These are phyloP conservation scores for Exophiala bonariae DNA, from an alignment of 2,329 filamentous ascomycete genomes.

Conservation along the genomic window DNA sequence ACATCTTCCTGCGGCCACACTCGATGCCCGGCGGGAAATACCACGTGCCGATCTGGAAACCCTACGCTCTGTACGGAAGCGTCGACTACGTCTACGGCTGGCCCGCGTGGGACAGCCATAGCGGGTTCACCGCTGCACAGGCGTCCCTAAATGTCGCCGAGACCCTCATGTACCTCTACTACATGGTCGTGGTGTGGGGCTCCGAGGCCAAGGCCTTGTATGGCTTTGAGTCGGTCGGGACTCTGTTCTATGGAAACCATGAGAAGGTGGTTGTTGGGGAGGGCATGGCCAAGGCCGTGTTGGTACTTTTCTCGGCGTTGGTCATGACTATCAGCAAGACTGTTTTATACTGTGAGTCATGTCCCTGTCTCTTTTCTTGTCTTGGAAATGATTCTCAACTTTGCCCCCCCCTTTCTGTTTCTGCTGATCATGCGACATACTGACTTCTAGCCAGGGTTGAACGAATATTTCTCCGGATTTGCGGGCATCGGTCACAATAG, in stretches of 20 bases:
- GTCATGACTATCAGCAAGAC: constrained; percentile 70
- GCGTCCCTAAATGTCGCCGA: constrained; percentile 68
- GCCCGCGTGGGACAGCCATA: constrained; percentile 65
- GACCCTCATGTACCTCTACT: constrained; percentile 64
- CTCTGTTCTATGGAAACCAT: constrained; percentile 22
- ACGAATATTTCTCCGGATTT: constrained; percentile 62
- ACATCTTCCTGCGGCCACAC: constrained; percentile 76
- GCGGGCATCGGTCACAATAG: constrained; percentile 64
- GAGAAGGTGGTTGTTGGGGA: constrained; percentile 38
- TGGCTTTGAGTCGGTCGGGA: constrained; percentile 38
- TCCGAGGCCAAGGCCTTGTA: constrained; percentile 9
- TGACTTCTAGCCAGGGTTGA: constrained; percentile 48
- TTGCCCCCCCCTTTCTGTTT: not conserved
- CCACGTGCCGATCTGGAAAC: constrained; percentile 71
- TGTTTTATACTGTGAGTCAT: constrained; percentile 61
- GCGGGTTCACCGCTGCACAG: constrained; percentile 80
- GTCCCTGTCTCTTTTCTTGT: not conserved
- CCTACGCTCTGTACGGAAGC: constrained; percentile 77
- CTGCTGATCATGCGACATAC: constrained; percentile 5
- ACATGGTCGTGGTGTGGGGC: constrained; percentile 42
- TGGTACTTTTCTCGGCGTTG: constrained; percentile 60
- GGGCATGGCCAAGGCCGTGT: constrained; percentile 49
- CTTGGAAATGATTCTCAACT: not conserved
- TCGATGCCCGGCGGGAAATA: constrained; percentile 76
- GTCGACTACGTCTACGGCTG: constrained; percentile 82